Base-by-base conservation (phyloP, 257 asterid genomes). In the Plantago ovata region DNA sequence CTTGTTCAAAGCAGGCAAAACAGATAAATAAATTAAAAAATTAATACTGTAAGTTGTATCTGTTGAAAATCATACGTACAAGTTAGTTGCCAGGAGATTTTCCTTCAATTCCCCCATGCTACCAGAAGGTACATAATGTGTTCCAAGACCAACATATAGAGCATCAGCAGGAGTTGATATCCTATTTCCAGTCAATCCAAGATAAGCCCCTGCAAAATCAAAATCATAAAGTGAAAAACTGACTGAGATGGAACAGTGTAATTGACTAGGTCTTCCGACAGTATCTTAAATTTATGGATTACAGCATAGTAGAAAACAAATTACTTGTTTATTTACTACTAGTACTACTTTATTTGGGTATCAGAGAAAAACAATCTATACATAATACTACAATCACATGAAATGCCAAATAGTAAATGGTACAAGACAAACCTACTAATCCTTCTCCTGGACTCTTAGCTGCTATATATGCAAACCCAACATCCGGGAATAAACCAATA, bases 391-490 rank as follows among this genome's bases (percentile, higher is more conserved):
- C 53, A 47, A 48, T 66, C n/a, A 1, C 19, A 5, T 24, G 32
- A 24, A 24, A 24, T 24, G 52, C 24, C 52, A 66, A 24, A 52
- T 57, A 56, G 32, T 24, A 64, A 24, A 61, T 38, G 65, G 51
- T 33, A 45, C 71, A 71, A 33, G 28, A 40, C 84, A 67, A 60
- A 92, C 98, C 98, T 67, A 84, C 93, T 72, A 92, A 77, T 72
- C 98, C 96, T 80, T 88, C 94, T 64, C 98, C 98, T 21, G 98
- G 96, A 80, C 88, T 80, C 67, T 82, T 86, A 58, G 94, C 95
- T 43, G 98, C 96, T 57, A 92, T 80, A 71, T 88, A 85, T 18
- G 96, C 93, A 81, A 88, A 92, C 56, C 98, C 98, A 64, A 88
- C 98, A 80, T 92, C 98, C 24, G 98, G 98, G 54, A 92, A 92